These are phyloP conservation scores for Salix dunnii DNA, from an alignment of 345 rosid species.

Conservation along the genomic window DNA sequence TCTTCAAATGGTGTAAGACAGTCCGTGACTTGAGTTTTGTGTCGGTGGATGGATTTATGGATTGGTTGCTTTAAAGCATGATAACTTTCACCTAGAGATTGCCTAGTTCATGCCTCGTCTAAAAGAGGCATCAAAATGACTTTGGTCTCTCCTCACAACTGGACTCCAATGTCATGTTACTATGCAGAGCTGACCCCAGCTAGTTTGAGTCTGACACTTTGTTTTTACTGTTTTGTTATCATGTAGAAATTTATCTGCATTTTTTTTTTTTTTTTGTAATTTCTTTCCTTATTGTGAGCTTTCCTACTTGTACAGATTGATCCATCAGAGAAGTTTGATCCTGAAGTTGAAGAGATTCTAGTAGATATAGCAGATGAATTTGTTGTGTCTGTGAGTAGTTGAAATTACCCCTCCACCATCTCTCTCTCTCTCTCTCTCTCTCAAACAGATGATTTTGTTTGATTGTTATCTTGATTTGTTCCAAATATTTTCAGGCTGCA, in stretches of 20 bases:
- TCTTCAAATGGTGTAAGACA: neutral
- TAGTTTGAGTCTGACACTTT: neutral
- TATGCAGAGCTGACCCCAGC: too few relatives aligned
- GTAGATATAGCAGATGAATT: conserved; percentile 92
- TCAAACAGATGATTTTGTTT: neutral
- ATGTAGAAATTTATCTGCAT: neutral
- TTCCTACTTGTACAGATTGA: conserved; percentile 56
- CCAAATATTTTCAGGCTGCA: neutral
- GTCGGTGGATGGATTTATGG: neutral
- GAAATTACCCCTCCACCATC: conserved; percentile 11
- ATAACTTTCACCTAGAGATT: neutral
- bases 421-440: neutral
- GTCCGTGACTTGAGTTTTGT: neutral
- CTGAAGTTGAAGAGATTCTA: conserved; percentile 92
- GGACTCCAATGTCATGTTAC: neutral
- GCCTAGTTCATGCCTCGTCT: neutral
- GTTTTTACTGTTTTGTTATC: neutral
- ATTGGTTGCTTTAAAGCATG: neutral
- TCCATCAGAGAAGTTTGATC: conserved; percentile 83
- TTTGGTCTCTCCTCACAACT: neutral
- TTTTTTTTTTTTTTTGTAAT: neutral
- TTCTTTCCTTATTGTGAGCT: conserved; percentile 4
- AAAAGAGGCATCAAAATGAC: neutral
- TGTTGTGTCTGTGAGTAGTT: conserved; percentile 77
- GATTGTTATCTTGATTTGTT: neutral